A percentile compares a stretch with the other conserved stretches of the same genome.
These are phyloP conservation scores for Epichloe scottii DNA, from an alignment of 2,329 filamentous ascomycete genomes.

Conservation along the genomic window DNA sequence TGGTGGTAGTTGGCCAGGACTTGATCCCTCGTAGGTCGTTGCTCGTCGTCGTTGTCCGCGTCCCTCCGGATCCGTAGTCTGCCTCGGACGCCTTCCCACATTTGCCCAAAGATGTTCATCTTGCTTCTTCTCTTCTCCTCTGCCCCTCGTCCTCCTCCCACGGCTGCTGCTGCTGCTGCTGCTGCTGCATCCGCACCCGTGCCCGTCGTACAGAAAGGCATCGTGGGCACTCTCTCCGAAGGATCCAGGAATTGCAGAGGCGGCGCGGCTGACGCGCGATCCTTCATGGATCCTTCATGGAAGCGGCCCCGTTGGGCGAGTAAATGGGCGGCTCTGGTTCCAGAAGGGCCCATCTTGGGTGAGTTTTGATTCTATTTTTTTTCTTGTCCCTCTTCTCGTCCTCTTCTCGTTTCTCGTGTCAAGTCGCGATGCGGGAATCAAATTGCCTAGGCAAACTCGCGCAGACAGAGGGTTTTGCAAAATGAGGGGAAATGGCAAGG, in stretches of 20 bases:
- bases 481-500: not conserved
- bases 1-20: slow-evolving; percentile 44
- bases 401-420: not conserved
- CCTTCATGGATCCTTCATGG: slow-evolving; percentile 78
- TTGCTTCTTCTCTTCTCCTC: not conserved
- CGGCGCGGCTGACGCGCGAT: slow-evolving; percentile 59
- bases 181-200: not conserved
- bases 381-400: not conserved
- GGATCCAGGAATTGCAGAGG: slow-evolving; percentile 52
- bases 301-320: slow-evolving; percentile 35
- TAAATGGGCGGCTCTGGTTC: slow-evolving; percentile 18
- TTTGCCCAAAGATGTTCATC: slow-evolving; percentile 22
- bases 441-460: too few relatives aligned
- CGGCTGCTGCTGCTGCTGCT: slow-evolving; percentile 1
- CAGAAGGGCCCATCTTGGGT: slow-evolving; percentile 16
- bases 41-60: slow-evolving; percentile 14
- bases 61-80: slow-evolving; percentile 19
- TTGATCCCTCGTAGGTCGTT: slow-evolving; percentile 31
- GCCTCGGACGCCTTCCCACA: slow-evolving; percentile 27
- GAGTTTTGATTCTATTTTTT: not conserved
- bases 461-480: too few relatives aligned
- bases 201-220: not conserved
- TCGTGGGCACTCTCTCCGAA: slow-evolving; percentile 14
- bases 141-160: not conserved
- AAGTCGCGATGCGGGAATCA: not conserved